These are phyloP conservation scores for Huntiella bhutanensis DNA, from an alignment of 2,329 filamentous ascomycete genomes.

Conservation along the genomic window DNA sequence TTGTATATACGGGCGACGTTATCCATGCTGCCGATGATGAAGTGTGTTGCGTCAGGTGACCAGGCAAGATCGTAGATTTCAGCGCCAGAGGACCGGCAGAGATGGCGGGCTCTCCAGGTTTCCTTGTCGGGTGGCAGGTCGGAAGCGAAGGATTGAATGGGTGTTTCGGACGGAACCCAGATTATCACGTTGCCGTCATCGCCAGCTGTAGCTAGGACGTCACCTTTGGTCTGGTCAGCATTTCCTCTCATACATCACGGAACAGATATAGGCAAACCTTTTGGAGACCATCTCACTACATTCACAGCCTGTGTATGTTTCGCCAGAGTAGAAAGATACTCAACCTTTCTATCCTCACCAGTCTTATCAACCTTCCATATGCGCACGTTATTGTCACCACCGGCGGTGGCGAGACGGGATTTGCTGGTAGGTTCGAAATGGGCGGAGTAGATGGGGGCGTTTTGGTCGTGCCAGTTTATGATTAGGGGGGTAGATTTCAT, in stretches of 20 bases:
- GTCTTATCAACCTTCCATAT: slow-evolving; percentile 79
- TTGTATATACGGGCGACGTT: slow-evolving; percentile 97
- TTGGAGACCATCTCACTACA: slow-evolving; percentile 87
- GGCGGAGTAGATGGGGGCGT: slow-evolving; percentile 88
- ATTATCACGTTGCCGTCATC: slow-evolving; percentile 95
- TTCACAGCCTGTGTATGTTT: slow-evolving; percentile 97
- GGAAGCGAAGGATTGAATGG: slow-evolving; percentile 54
- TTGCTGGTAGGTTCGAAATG: slow-evolving; percentile 91
- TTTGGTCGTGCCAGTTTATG: slow-evolving; percentile 97
- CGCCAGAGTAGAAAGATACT: slow-evolving; percentile 75
- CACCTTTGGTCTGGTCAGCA: slow-evolving; percentile 36
- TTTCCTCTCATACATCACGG: slow-evolving; percentile 10
- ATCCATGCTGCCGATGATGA: slow-evolving; percentile 98
- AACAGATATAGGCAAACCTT: slow-evolving; percentile 30
- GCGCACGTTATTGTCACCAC: slow-evolving; percentile 91
- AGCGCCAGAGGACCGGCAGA: slow-evolving; percentile 85
- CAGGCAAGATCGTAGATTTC: slow-evolving; percentile 98
- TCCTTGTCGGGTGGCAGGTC: slow-evolving; percentile 86
- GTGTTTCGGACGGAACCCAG: slow-evolving; percentile 76
- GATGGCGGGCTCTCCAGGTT: slow-evolving; percentile 89
- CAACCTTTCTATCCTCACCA: slow-evolving; percentile 72
- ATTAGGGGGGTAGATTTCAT: slow-evolving; percentile 97
- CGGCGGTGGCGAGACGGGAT: slow-evolving; percentile 78
- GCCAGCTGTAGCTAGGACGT: slow-evolving; percentile 82
- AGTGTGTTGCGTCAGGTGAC: slow-evolving; percentile 92